Conservation (phyloP, 2,329 filamentous ascomycete species). For the Beauveria bassiana region DNA sequence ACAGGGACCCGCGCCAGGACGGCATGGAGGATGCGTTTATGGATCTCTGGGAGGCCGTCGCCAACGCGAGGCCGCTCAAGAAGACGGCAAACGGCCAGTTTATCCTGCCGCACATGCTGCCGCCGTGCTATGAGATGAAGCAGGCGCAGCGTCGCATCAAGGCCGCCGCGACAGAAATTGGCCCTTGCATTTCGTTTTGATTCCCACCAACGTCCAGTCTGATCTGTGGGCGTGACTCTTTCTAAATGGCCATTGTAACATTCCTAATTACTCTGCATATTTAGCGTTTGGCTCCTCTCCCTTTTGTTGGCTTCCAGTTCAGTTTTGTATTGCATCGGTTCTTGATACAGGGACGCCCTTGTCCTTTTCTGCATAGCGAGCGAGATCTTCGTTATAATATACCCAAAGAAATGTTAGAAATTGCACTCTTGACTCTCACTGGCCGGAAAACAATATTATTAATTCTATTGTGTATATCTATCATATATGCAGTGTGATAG, state of each 20-base stretch:
- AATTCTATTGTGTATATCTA: conserved; percentile 10
- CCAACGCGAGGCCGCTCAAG: conserved; percentile 16
- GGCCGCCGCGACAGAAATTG: neutral
- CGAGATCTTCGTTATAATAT: neutral
- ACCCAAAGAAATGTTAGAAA: neutral
- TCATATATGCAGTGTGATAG: conserved; percentile 5
- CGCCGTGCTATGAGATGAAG: conserved; percentile 1
- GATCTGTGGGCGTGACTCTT: neutral
- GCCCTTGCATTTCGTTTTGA: neutral
- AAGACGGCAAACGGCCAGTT: conserved; percentile 15
- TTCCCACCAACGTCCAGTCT: neutral
- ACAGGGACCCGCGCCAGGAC: conserved; percentile 12
- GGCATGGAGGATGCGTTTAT: conserved; percentile 20
- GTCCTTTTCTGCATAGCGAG: conserved; percentile 5
- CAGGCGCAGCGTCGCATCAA: neutral
- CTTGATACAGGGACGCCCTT: neutral
- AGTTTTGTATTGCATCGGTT: neutral
- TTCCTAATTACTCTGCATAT: neutral
- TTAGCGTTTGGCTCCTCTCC: neutral
- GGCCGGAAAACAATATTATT: neutral
- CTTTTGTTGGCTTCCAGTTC: neutral
- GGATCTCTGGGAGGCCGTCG: conserved; percentile 18
- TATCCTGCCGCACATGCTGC: conserved; percentile 14
- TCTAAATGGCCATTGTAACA: neutral
- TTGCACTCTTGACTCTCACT: neutral